A percentile compares a stretch with the other conserved stretches of the same genome.
phyloP scores from a whole-genome alignment of 1,284 basidiomycete species.

The Coniophora puteana region DNA sequence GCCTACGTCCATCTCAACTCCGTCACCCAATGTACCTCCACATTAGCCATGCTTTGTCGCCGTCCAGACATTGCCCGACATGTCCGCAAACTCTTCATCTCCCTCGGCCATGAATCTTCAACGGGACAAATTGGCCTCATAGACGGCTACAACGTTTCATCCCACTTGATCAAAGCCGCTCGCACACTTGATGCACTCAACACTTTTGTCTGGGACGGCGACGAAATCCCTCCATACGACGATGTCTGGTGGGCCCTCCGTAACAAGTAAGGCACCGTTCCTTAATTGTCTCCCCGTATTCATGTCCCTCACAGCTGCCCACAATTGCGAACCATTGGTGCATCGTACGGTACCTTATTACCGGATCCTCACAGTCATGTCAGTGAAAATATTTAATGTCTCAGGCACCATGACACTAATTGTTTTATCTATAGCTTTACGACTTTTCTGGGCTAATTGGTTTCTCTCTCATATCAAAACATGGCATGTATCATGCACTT shows the following conservation, averaged over 20 bases:
- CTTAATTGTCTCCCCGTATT: not conserved
- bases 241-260: conserved; percentile 73
- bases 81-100: conserved; percentile 51
- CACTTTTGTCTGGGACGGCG: conserved; percentile 65
- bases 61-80: conserved; percentile 59
- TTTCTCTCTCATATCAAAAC: conserved; percentile 56
- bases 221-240: conserved; percentile 60
- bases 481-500: too few relatives aligned
- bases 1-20: conserved; percentile 48
- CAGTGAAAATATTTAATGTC: conserved; percentile 19
- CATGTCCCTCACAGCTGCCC: conserved; percentile 46
- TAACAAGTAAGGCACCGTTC: conserved; percentile 42
- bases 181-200: conserved; percentile 55
- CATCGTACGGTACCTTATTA: conserved; percentile 56
- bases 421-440: conserved; percentile 45
- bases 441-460: conserved; percentile 57
- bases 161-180: conserved; percentile 43
- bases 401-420: conserved; percentile 1
- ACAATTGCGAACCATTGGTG: conserved; percentile 53
- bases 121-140: conserved; percentile 6
- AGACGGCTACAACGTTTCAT: conserved; percentile 38
- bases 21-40: conserved; percentile 53
- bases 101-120: conserved; percentile 16
- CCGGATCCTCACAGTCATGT: conserved; percentile 58
- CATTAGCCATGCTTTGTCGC: conserved; percentile 56